A percentile compares a stretch with the other conserved stretches of the same genome.
Conservation (phyloP, 2,329 filamentous ascomycete genomes). For the Plenodomus tracheiphilus region DNA sequence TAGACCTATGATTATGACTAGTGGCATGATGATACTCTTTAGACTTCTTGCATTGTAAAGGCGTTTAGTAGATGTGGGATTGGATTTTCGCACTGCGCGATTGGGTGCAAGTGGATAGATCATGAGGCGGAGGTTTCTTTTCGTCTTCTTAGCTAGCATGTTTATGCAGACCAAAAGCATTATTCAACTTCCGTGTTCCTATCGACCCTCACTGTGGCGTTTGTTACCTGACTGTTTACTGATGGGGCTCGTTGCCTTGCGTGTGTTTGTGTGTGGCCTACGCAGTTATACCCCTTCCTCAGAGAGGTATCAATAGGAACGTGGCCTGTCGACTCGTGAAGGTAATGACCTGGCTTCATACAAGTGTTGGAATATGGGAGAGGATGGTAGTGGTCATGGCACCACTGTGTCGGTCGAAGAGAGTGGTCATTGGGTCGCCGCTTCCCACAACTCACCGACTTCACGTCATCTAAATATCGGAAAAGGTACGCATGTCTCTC, state of each 20-base stretch:
- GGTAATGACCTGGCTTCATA: too few relatives aligned
- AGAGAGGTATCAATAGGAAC: too few relatives aligned
- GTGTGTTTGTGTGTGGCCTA: too few relatives aligned
- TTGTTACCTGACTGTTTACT: not conserved
- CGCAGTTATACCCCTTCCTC: too few relatives aligned
- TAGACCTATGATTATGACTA: slow-evolving; percentile 17
- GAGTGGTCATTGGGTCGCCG: not conserved
- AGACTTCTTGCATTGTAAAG: slow-evolving; percentile 19
- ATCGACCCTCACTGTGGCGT: not conserved
- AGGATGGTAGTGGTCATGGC: too few relatives aligned
- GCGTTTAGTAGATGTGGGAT: slow-evolving; percentile 13
- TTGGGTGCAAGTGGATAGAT: slow-evolving; percentile 8
- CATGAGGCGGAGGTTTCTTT: not conserved
- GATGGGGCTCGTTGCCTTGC: too few relatives aligned
- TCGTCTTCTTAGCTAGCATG: not conserved
- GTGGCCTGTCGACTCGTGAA: too few relatives aligned
- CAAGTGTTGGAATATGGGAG: too few relatives aligned
- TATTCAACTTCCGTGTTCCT: not conserved
- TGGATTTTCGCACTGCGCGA: slow-evolving; percentile 7
- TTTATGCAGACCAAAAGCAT: slow-evolving; percentile 14
- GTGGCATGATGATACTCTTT: slow-evolving; percentile 11
- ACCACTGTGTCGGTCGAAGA: not conserved
- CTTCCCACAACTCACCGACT: not conserved
- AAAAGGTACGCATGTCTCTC: not conserved
- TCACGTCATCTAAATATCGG: not conserved